These are phyloP conservation scores for Peronospora belbahrii DNA, from an alignment of 352 stramenopile genomes.

Conservation along the genomic window DNA sequence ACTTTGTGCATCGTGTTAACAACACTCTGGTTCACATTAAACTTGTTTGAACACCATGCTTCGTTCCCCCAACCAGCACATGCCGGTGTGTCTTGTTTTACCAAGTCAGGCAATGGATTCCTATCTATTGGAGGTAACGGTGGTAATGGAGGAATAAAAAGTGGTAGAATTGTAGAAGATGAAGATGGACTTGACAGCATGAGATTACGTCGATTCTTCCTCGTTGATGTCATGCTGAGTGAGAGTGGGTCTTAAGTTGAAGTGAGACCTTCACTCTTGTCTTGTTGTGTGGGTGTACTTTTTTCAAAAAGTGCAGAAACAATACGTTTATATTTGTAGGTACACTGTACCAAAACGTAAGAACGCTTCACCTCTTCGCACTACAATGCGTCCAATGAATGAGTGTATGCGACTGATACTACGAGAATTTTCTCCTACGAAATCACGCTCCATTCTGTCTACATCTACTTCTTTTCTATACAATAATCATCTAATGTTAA, in stretches of 20 bases:
- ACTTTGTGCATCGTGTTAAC: too few species aligned
- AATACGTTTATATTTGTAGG: neutral
- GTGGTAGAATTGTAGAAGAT: neutral
- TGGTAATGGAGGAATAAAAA: slow-evolving; percentile 15
- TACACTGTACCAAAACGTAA: slow-evolving; percentile 12
- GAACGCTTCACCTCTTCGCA: too few species aligned
- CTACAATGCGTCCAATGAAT: slow-evolving; percentile 9
- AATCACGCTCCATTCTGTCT: neutral
- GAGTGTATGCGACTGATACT: slow-evolving; percentile 10
- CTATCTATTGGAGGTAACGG: slow-evolving; percentile 17
- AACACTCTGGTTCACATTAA: too few species aligned
- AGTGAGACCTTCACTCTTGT: slow-evolving; percentile 19
- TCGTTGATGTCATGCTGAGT: slow-evolving; percentile 13
- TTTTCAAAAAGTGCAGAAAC: too few species aligned
- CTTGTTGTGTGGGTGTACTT: too few species aligned
- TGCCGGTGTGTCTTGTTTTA: slow-evolving; percentile 3
- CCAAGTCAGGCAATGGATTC: neutral
- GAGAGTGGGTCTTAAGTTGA: slow-evolving; percentile 15
- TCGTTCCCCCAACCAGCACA: neutral
- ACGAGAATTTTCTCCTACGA: neutral
- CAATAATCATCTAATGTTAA: neutral
- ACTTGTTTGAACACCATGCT: slow-evolving; percentile 2
- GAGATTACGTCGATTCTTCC: slow-evolving; percentile 2
- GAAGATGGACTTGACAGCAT: neutral
- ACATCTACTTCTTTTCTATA: neutral